Evolutionary conservation across 805 yeast genomes (phyloP), one percentile per base, ranked within the genome.

Genomic region (Cyberlindnera saturnus): DNA sequence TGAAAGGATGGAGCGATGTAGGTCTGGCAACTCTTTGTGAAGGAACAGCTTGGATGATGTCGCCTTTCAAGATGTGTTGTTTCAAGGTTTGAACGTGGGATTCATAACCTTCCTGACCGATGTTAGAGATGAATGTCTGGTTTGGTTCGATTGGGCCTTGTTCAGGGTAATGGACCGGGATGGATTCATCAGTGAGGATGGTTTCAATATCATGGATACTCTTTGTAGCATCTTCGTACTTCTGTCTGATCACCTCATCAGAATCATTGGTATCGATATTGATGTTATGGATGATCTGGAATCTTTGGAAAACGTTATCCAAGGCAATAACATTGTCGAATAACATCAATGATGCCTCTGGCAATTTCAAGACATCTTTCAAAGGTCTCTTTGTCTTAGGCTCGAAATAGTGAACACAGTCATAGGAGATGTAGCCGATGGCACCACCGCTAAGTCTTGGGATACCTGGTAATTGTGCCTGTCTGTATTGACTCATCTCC

Each of bases 11-110:
- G 54, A 93, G 70, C 3, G 89, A 80, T 0, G 99, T 93, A 32
- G 96, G 96, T 64, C 97, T 81, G 5, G 95, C 87, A 23, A 93
- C 89, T 60, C 99, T 77, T 70, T 93, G 99, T 1, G 97, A 90
- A 6, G 99, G 99, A 19, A 93, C 99, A 1, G 96, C 96, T 66
- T 93, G 99, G 67, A 93, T 86, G 45, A 93, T 87, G 59, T 93
- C 98, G 46, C 99, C 99, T 53, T 79, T 78, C 55, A 81, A 66
- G 55, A 93, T 93, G 59, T 91, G 96, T 34, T 77, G 65, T 59
- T 89, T 89, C 58, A 93, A 74, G 13, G 64, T 72, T 11, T 69
- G 62, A 33, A 93, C 99, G 63, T 87, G 95, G 28, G 56, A 56
- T 65, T 93, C 96, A 62, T 93, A 93, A 39, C 99, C 99, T 44